Base-by-base conservation (phyloP, 768 basidiomycete species). In the Leucogyrophana mollusca region DNA sequence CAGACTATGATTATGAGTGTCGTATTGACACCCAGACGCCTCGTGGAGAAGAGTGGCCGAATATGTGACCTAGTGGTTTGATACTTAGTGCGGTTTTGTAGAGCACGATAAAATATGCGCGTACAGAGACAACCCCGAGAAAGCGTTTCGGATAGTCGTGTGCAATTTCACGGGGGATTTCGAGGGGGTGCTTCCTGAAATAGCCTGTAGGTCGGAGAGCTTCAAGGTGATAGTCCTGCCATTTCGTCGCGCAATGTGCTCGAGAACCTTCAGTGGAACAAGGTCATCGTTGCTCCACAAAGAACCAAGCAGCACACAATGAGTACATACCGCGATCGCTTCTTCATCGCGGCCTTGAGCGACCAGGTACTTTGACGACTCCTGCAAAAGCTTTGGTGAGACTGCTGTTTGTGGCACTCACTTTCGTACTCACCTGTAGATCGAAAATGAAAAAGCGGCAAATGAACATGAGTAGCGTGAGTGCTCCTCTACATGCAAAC, bases 331-430 rank as follows among this genome's bases (percentile, higher is more conserved):
- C 50, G 66, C 62, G 39, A 83, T 66, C 5, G 80, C 80, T 36
- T 82, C 78, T 39, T 69, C 67, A 53, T 85, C 81, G 34, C 73
- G 73, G 20, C 80, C 79, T 54, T 78, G 74, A 4, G 72, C 73
- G 18, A 82, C 65, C 17, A 83, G 71, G 60, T 76, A 85, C 54
- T 84, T 84, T 8, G 82, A 75, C 0, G 79, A 79, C 55, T 83
- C 83, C 54, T 80, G 75, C 7, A 13, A 30, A 30, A 30, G 13
- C 6, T 13, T 30, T 13, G 27, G 13, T 30, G 27, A 30, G 13
- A 30, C 13, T 13, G 7, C 27, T 30, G 7, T 13, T 30, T 7
- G 13, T 30, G 7, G 13, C 27, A 30, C 27, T 30, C 6, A 30
- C 6, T 30, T n/a, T n/a, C n/a, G n/a, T n/a, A n/a, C n/a, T 30